Evolutionary conservation across 2,329 filamentous ascomycete species (phyloP), one percentile per base, ranked within the genome.

Genomic region (Zymoseptoria pseudotritici): DNA sequence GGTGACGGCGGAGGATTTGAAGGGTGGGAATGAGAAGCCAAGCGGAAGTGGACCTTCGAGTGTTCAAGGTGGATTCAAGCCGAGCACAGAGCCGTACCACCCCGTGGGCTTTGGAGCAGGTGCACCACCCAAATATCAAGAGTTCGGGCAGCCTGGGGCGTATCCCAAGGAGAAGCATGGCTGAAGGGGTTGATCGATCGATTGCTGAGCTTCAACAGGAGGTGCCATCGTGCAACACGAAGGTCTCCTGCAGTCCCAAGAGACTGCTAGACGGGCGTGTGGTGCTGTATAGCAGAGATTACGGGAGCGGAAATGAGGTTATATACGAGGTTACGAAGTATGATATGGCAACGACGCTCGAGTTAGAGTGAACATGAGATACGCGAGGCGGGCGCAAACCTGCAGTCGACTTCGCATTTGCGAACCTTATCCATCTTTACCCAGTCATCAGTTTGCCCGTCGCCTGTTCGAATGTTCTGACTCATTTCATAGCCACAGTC

Each of bases 1-100:
- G 46, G 9, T 66, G 55, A 24, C 76, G 74, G 62, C 71, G 63
- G 9, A 71, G 66, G 53, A 52, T 69, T 20, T 68, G 71, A 20
- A 71, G 55, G 67, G 68, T 21, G 56, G 46, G 2, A 1, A 58
- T 65, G 42, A 67, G 65, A 20, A 36, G 54, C 36, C 36, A 13
- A n/a, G 13, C 17, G 36, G 13, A 46, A 46, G 13, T 46, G 36
- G 36, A n/a, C n/a, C 17, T n/a, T 52, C 50, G 17, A 58, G 57
- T 46, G 56, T 54, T 53, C 61, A 62, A 19, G 63, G 64, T 29
- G 64, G 62, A 4, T 68, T 63, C 53, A 57, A 63, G 22, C 69
- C 68, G 17, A 57, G 62, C 5, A 54, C 52, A 10, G 68, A 65
- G 21, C 57, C 66, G 24, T 71, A 71, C 53, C 60, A 67, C 29